Evolutionary conservation across 805 yeast genomes (phyloP), one percentile per base, ranked within the genome.

Genomic region (Schizosaccharomyces octosporus): DNA sequence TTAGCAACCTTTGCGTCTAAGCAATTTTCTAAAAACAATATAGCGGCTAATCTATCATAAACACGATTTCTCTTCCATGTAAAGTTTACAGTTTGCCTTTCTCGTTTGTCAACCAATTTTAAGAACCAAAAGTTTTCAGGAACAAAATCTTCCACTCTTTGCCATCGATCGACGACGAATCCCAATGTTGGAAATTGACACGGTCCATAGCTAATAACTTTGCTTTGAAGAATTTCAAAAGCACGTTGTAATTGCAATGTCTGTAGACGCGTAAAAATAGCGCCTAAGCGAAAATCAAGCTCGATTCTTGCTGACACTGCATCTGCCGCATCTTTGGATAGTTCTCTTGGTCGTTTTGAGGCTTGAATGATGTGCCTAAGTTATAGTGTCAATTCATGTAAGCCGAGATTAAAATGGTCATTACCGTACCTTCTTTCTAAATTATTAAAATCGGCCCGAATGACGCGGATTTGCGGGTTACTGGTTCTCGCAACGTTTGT

Each of bases 181-280:
- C 98, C 97, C 61, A 93, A 74, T 0, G 98, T 90, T 1, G 99
- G 99, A 67, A 93, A 93, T 69, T 93, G 99, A 69, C 99, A 93
- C 2, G 85, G 73, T 1, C 99, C 99, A 70, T 89, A 93, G 0
- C 95, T 87, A 0, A 84, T 75, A 4, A 75, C 73, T 65, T 63
- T 69, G 65, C 61, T 61, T 27, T 61, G 60, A 15, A 66, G 62
- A 6, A 55, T 43, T 7, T 51, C 48, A 15, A 64, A 61, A 66
- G 76, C 67, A 5, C 55, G 43, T 41, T 68, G 66, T 27, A 72
- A 64, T 29, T 66, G 48, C 63, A 80, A 74, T 55, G 90, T 85
- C 62, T 89, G 75, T 45, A 87, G 74, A 59, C 99, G 75, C 0
- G 98, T 90, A 67, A 90, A 86, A 4, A 94, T 82, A 7, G 84